Percentiles rank a stretch among this genome's conserved stretches.
Conservation (phyloP, 164 flowering plant genomes). For the Warburgia ugandensis region DNA sequence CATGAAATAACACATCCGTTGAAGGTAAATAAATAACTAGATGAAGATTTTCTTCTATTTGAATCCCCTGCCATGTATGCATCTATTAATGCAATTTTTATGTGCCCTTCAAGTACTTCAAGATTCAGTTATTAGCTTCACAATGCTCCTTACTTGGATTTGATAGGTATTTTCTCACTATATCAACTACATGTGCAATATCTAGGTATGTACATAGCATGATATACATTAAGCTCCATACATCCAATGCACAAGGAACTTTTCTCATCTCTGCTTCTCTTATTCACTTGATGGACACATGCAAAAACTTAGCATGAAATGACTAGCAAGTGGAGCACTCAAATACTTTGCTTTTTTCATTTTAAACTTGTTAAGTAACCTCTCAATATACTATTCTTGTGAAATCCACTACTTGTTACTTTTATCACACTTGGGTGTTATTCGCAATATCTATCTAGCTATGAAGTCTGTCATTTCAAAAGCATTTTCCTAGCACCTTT, state of each 20-base stretch:
- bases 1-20: background rate
- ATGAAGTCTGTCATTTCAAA: background rate
- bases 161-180: background rate
- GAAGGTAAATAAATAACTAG: background rate
- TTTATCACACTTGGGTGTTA: background rate
- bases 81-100: too few species aligned
- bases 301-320: background rate
- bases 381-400: too few species aligned
- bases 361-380: background rate
- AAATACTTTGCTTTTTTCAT: background rate
- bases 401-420: background rate
- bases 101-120: background rate
- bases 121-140: too few species aligned
- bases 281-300: background rate
- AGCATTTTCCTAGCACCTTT: background rate
- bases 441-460: background rate
- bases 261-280: background rate
- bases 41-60: background rate
- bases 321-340: background rate
- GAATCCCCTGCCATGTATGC: background rate
- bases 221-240: background rate
- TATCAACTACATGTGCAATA: background rate
- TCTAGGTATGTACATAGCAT: background rate
- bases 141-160: background rate
- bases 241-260: background rate